phyloP scores from a whole-genome alignment of 441 rosid species.

The Eutrema salsugineum region DNA sequence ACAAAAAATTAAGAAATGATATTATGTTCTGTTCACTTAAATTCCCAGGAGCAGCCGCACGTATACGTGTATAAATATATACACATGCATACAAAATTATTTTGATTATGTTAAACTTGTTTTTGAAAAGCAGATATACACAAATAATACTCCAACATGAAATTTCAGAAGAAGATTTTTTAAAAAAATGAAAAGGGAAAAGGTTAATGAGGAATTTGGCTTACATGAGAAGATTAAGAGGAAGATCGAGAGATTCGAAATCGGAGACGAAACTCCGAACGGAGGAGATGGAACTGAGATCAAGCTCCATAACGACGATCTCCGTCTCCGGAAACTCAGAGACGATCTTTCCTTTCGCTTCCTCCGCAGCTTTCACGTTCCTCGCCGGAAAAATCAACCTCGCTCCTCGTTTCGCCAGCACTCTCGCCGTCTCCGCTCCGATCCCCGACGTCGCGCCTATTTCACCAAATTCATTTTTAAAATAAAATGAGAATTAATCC shows the following conservation, averaged over 20 bases:
- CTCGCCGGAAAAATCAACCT: slow-evolving; percentile 81
- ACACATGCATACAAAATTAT: slow-evolving; percentile 4
- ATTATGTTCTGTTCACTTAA: slow-evolving; percentile 7
- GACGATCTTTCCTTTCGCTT: slow-evolving; percentile 53
- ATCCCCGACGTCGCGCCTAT: slow-evolving; percentile 99
- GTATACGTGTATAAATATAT: not conserved
- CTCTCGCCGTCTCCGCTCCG: slow-evolving; percentile 93
- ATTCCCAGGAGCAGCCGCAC: not conserved
- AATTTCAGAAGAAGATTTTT: not conserved
- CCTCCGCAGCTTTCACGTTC: slow-evolving; percentile 73
- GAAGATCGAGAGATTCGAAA: slow-evolving; percentile 64
- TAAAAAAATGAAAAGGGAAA: not conserved
- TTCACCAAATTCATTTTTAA: slow-evolving; percentile 16
- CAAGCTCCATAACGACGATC: slow-evolving; percentile 75
- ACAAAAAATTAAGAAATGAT: not conserved
- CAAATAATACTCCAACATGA: not conserved
- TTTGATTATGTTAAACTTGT: not conserved
- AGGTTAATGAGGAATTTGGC: not conserved
- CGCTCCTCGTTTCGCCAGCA: slow-evolving; percentile 74
- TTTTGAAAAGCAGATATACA: not conserved
- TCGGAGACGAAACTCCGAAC: slow-evolving; percentile 64
- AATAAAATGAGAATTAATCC: not conserved
- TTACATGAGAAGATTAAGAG: slow-evolving; percentile 91
- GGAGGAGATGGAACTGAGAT: slow-evolving; percentile 92
- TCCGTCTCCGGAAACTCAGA: slow-evolving; percentile 64